Conservation (phyloP, 805 yeast species). For the Blastobotrys parvus region DNA sequence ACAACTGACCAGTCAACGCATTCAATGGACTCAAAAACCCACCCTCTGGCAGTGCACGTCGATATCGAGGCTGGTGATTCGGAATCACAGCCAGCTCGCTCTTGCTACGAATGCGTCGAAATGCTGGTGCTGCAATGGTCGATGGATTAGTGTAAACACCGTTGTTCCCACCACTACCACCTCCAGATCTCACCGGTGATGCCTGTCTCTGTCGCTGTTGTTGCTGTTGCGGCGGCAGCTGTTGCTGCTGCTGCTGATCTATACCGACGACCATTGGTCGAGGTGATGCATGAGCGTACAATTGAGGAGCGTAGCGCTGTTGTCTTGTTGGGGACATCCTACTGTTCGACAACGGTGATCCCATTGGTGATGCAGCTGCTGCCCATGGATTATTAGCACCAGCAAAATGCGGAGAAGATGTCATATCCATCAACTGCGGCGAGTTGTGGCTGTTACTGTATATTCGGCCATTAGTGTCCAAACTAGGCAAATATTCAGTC, state of each 20-base stretch:
- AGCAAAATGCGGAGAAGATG: background rate
- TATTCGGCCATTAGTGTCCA: no score
- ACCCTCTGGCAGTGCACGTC: slow-evolving; percentile 31
- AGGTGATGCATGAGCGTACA: background rate
- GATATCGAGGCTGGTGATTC: slow-evolving; percentile 23
- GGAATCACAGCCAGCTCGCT: slow-evolving; percentile 28
- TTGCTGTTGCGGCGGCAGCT: slow-evolving; percentile 18
- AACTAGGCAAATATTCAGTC: no score
- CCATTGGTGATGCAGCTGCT: background rate
- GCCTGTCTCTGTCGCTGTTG: slow-evolving; percentile 12
- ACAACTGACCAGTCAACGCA: slow-evolving; percentile 68
- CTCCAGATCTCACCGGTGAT: no score
- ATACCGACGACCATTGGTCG: no score
- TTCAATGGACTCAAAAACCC: slow-evolving; percentile 50
- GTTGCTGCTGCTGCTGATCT: slow-evolving; percentile 10
- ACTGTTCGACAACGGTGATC: background rate
- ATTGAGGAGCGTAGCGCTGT: no score
- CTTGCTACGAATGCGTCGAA: slow-evolving; percentile 27
- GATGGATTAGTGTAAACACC: no score
- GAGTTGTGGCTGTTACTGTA: no score
- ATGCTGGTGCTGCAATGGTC: slow-evolving; percentile 22
- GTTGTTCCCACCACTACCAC: no score
- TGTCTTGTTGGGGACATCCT: no score
- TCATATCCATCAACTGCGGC: background rate
- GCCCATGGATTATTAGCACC: background rate